These are phyloP conservation scores for Musa balbisiana DNA, from an alignment of 202 grass and related monocot species.

Conservation along the genomic window DNA sequence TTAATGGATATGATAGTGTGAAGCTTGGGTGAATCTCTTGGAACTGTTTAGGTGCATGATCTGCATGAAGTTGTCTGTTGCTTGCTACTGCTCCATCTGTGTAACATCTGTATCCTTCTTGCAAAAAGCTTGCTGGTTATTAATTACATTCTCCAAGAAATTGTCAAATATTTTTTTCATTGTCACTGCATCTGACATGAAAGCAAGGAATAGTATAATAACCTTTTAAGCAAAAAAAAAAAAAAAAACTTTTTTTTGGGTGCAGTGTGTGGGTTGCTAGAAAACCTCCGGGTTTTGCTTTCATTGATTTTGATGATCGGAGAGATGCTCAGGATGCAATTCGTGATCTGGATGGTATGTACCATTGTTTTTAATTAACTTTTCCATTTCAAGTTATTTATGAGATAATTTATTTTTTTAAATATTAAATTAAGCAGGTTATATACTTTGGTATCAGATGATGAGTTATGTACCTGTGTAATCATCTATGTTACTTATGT, in stretches of 20 bases:
- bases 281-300: slow-evolving; percentile 16
- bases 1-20: no score
- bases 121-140: no score
- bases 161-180: not conserved
- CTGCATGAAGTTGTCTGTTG: no score
- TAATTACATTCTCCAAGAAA: no score
- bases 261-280: slow-evolving; percentile 19
- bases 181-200: not conserved
- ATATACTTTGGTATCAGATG: not conserved
- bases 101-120: no score
- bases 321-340: slow-evolving; percentile 17
- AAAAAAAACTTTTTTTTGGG: not conserved
- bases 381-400: not conserved
- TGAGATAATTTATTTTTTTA: not conserved
- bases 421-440: not conserved
- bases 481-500: no score
- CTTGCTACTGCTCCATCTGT: no score
- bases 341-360: slow-evolving; percentile 7
- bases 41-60: no score
- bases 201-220: not conserved
- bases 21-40: no score
- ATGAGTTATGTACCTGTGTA: no score
- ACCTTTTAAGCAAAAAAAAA: not conserved
- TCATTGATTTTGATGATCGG: slow-evolving; percentile 17
- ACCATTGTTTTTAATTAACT: not conserved